Evolutionary conservation across 2,329 filamentous ascomycete genomes (phyloP).

Genomic region (Albophoma yamanashiensis): DNA sequence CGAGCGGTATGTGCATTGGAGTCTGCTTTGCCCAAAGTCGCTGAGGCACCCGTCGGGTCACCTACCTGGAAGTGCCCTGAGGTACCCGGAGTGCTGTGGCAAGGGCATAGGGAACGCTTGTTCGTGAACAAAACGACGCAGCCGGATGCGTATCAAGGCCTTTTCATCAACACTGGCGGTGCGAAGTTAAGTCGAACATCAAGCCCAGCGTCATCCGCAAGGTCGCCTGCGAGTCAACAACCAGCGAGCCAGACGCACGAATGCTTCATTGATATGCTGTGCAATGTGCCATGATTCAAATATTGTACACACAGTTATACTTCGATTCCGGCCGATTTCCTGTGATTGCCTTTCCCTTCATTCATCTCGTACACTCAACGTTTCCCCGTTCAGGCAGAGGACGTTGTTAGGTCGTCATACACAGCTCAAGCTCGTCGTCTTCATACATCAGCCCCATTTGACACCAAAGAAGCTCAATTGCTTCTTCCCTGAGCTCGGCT

Average conservation of each 20-base stretch:
- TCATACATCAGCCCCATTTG: constrained; percentile 32
- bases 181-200: not conserved
- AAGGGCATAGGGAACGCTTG: no score
- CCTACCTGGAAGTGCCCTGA: not conserved
- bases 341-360: not conserved
- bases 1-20: not conserved
- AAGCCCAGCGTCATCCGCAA: not conserved
- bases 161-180: no score
- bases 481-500: constrained; percentile 24
- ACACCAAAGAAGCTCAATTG: constrained; percentile 51
- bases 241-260: not conserved
- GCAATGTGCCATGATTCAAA: not conserved
- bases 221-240: not conserved
- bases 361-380: not conserved
- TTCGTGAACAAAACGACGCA: not conserved
- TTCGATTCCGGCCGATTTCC: not conserved
- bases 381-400: not conserved
- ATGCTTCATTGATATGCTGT: not conserved
- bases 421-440: not conserved
- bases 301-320: not conserved
- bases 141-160: no score
- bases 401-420: not conserved
- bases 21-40: not conserved
- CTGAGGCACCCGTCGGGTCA: not conserved
- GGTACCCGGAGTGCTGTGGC: not conserved